These are phyloP conservation scores for Fusarium caatingaense DNA, from an alignment of 2,329 filamentous ascomycete species.

Conservation along the genomic window DNA sequence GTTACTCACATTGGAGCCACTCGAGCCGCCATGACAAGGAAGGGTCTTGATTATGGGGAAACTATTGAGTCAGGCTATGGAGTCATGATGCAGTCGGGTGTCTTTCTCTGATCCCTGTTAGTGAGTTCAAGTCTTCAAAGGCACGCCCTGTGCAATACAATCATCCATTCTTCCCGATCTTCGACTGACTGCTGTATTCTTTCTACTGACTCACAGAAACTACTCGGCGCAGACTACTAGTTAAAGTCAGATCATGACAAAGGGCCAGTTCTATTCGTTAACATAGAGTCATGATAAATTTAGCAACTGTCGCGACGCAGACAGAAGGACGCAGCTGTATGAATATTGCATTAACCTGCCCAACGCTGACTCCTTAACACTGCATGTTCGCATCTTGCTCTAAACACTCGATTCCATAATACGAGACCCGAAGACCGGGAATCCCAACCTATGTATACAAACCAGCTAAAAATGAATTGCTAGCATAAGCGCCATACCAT, in stretches of 20 bases:
- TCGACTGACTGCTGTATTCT: not conserved
- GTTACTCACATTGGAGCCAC: constrained; percentile 22
- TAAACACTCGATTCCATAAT: constrained; percentile 37
- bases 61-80: constrained; percentile 12
- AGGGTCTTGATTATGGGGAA: constrained; percentile 6
- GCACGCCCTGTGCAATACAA: not conserved
- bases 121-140: not conserved
- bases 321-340: not conserved
- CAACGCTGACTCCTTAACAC: constrained; percentile 5
- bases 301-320: not conserved
- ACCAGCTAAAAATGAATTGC: constrained; percentile 39
- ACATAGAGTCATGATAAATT: not conserved
- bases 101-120: constrained; percentile 1
- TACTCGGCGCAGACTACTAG: not conserved
- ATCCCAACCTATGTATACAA: constrained; percentile 44
- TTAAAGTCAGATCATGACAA: not conserved
- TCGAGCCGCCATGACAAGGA: not conserved
- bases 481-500: constrained; percentile 44
- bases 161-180: not conserved
- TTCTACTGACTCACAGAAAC: constrained; percentile 3
- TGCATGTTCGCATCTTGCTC: constrained; percentile 22
- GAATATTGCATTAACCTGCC: not conserved
- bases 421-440: constrained; percentile 25
- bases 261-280: not conserved
- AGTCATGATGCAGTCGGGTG: constrained; percentile 6